Evolutionary conservation across 371 early-diverging fungal species (phyloP).

Genomic region (Smittium mucronatum): DNA sequence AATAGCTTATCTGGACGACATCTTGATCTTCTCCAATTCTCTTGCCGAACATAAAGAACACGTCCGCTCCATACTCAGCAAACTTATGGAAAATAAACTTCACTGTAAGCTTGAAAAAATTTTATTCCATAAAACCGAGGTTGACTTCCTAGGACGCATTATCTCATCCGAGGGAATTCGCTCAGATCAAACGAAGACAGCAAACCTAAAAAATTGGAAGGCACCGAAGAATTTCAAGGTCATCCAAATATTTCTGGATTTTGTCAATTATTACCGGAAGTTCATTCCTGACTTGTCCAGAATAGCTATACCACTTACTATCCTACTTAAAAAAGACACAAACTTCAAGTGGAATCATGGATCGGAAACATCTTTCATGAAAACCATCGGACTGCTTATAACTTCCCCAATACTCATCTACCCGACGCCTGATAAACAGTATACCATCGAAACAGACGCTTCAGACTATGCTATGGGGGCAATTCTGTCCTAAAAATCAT

Average conservation of each 20-base stretch:
- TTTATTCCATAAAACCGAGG: conserved; percentile 22
- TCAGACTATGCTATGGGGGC: conserved; percentile 3
- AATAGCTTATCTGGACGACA: conserved; percentile 42
- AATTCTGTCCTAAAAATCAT: neutral
- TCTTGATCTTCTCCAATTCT: conserved; percentile 37
- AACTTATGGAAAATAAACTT: conserved; percentile 15
- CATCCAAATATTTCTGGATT: conserved; percentile 28
- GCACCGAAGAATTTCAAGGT: conserved; percentile 19
- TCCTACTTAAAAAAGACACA: conserved; percentile 6
- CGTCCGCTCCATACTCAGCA: conserved; percentile 23
- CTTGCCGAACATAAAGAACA: conserved; percentile 35
- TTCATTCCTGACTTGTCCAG: conserved; percentile 22
- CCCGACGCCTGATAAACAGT: neutral
- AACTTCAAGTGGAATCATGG: conserved; percentile 5
- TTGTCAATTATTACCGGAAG: conserved; percentile 26
- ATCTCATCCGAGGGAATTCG: conserved; percentile 24
- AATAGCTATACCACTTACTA: conserved; percentile 17
- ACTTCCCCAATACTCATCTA: neutral
- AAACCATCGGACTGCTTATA: neutral
- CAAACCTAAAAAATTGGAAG: conserved; percentile 27
- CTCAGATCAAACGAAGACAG: conserved; percentile 23
- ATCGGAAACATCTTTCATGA: neutral
- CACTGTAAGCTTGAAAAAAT: conserved; percentile 38
- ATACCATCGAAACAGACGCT: conserved; percentile 12
- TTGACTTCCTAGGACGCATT: conserved; percentile 36